These are phyloP conservation scores for Dissophora globulifera DNA, from an alignment of 192 early-diverging fungal genomes.

Conservation along the genomic window DNA sequence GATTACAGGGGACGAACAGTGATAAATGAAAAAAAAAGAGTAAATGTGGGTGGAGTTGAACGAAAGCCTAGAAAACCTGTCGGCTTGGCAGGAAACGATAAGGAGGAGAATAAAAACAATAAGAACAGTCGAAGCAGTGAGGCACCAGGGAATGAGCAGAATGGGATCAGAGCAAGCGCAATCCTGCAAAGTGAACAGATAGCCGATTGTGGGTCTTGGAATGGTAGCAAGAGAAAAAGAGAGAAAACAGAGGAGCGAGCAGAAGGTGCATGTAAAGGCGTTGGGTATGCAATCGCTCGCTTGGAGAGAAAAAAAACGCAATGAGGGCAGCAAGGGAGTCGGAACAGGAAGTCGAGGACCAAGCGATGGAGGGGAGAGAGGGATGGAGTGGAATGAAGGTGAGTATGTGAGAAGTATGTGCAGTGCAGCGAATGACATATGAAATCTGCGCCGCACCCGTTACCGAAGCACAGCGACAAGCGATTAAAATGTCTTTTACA, in stretches of 20 bases:
- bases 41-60: too few relatives aligned
- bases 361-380: not conserved
- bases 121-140: not conserved
- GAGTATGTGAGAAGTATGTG: not conserved
- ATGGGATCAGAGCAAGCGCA: not conserved
- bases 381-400: not conserved
- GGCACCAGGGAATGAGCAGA: not conserved
- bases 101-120: not conserved
- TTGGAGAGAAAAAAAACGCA: slow-evolving; percentile 1
- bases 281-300: too few relatives aligned
- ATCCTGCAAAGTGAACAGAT: slow-evolving; percentile 24
- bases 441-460: too few relatives aligned
- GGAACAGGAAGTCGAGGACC: not conserved
- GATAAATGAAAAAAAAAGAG: not conserved
- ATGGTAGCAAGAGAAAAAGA: not conserved
- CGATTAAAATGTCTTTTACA: too few relatives aligned
- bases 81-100: not conserved
- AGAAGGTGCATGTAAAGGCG: too few relatives aligned
- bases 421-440: too few relatives aligned
- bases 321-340: not conserved
- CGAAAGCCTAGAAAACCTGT: too few relatives aligned
- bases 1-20: not conserved
- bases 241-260: not conserved
- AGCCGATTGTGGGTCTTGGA: not conserved
- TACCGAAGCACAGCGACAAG: too few relatives aligned